Evolutionary conservation across 495 filamentous ascomycete genomes (phyloP).

Genomic region (Umbilicaria muhlenbergii): DNA sequence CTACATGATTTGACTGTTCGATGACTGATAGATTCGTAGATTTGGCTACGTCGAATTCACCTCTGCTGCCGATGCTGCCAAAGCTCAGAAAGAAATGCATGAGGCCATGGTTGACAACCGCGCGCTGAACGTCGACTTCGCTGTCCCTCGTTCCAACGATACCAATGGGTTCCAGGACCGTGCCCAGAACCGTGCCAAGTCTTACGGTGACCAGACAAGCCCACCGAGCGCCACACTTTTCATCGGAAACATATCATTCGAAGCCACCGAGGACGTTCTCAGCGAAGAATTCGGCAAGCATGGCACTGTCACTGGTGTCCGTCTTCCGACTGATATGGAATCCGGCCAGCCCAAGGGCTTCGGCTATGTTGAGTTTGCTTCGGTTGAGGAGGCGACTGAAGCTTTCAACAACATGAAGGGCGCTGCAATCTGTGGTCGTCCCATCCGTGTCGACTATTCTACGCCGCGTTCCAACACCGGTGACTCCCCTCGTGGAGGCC

Average conservation of each 20-base stretch:
- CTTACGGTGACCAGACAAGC: constrained; percentile 58
- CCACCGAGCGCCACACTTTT: constrained; percentile 79
- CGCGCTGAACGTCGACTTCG: constrained; percentile 77
- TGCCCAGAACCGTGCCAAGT: constrained; percentile 47
- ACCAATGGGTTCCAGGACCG: constrained; percentile 24
- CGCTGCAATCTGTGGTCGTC: constrained; percentile 57
- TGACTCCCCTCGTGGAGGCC: constrained; percentile 25
- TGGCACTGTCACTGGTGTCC: constrained; percentile 56
- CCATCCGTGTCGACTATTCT: constrained; percentile 81
- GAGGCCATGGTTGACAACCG: constrained; percentile 72
- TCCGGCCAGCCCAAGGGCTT: constrained; percentile 84
- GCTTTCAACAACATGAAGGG: constrained; percentile 67
- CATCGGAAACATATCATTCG: constrained; percentile 83
- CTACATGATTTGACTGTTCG: background rate
- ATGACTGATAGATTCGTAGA: constrained; percentile 24
- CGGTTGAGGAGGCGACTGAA: constrained; percentile 69
- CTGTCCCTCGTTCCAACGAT: constrained; percentile 47
- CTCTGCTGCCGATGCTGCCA: constrained; percentile 48
- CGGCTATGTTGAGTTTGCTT: constrained; percentile 76
- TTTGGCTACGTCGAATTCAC: constrained; percentile 95
- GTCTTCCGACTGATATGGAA: constrained; percentile 82
- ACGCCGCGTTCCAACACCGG: constrained; percentile 53
- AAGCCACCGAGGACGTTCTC: constrained; percentile 61
- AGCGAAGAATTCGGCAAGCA: constrained; percentile 58
- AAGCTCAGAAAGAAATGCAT: constrained; percentile 69